These are phyloP conservation scores for Cercospora berteroae DNA, from an alignment of 2,329 filamentous ascomycete genomes.

Conservation along the genomic window DNA sequence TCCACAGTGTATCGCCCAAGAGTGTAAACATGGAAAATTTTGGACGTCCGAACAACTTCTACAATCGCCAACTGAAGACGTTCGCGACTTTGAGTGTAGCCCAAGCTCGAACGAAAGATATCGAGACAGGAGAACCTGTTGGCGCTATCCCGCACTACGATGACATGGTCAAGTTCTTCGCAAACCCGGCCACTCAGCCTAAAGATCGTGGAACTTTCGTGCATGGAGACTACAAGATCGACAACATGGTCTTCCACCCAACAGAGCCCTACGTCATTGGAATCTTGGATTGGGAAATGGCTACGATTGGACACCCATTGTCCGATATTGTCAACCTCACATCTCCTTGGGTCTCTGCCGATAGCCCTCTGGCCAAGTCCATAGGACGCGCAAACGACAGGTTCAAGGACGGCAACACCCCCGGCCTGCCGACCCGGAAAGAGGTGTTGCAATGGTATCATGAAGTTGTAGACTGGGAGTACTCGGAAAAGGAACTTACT, in stretches of 20 bases:
- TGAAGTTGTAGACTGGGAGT: slow-evolving; percentile 67
- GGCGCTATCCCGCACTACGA: slow-evolving; percentile 81
- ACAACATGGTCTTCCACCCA: slow-evolving; percentile 70
- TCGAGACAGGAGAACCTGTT: slow-evolving; percentile 72
- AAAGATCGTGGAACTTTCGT: slow-evolving; percentile 75
- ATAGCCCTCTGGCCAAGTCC: slow-evolving; percentile 38
- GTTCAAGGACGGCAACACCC: slow-evolving; percentile 63
- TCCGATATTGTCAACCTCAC: slow-evolving; percentile 84
- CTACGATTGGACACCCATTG: slow-evolving; percentile 91
- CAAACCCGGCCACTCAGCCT: slow-evolving; percentile 66
- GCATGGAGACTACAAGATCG: slow-evolving; percentile 92
- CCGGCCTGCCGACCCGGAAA: slow-evolving; percentile 63
- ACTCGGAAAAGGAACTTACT: slow-evolving; percentile 55
- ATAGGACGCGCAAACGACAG: slow-evolving; percentile 45
- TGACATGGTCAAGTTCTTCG: slow-evolving; percentile 77
- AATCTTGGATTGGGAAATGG: slow-evolving; percentile 98
- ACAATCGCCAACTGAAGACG: slow-evolving; percentile 79
- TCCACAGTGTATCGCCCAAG: slow-evolving; percentile 71
- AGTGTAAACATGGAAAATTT: slow-evolving; percentile 68
- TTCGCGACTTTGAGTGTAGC: slow-evolving; percentile 74
- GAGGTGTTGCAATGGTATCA: slow-evolving; percentile 66
- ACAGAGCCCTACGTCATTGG: slow-evolving; percentile 86
- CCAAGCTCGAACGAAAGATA: slow-evolving; percentile 72
- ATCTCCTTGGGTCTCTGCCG: slow-evolving; percentile 45
- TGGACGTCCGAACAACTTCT: slow-evolving; percentile 75